A percentile compares a stretch with the other conserved stretches of the same genome.
Evolutionary conservation across 2,329 filamentous ascomycete species (phyloP).

Genomic region (Zymoseptoria pseudotritici): DNA sequence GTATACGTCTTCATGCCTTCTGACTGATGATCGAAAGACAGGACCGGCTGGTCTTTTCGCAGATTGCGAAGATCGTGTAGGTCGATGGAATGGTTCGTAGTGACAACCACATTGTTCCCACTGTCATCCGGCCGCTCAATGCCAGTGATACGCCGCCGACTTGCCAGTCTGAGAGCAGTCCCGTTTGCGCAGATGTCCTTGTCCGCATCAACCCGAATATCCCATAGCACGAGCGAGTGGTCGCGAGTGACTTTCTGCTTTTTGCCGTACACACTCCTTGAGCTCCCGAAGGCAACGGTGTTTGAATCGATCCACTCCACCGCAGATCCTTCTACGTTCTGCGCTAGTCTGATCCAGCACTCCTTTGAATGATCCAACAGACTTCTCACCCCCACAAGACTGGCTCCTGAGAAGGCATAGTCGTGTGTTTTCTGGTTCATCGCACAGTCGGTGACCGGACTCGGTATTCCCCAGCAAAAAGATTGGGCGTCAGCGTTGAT

Average conservation of each 20-base stretch:
- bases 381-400: not conserved
- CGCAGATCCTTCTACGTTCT: not conserved
- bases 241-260: not conserved
- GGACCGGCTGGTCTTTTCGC: conserved; percentile 5
- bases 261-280: not conserved
- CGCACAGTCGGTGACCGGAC: not conserved
- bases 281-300: conserved; percentile 7
- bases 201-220: conserved; percentile 4
- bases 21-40: conserved; percentile 7
- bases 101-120: conserved; percentile 10
- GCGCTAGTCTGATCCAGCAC: not conserved
- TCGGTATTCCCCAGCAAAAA: not conserved
- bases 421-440: not conserved
- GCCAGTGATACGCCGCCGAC: conserved; percentile 5
- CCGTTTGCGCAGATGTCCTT: not conserved
- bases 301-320: conserved; percentile 7
- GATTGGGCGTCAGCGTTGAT: no score
- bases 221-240: conserved; percentile 13
- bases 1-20: conserved; percentile 1
- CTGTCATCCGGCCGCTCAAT: conserved; percentile 2
- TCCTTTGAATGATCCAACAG: not conserved
- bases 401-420: not conserved
- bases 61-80: conserved; percentile 15
- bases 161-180: conserved; percentile 5
- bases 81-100: conserved; percentile 13